Evolutionary conservation across 805 yeast genomes (phyloP), one percentile per base, ranked within the genome.

Genomic region (Ogataea minuta): DNA sequence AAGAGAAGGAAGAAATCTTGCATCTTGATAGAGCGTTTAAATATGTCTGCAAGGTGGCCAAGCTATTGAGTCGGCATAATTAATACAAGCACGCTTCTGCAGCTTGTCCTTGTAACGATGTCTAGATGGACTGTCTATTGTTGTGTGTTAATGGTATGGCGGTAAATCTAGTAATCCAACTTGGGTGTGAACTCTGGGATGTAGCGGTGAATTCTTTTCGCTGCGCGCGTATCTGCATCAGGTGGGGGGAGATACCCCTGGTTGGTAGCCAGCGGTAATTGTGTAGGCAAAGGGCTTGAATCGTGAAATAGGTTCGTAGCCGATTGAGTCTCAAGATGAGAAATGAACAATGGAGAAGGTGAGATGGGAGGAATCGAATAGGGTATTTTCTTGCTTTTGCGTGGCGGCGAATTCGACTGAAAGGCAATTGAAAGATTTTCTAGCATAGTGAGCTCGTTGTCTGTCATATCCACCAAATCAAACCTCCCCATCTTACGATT

Each of bases 221-320:
- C 28, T 9, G 31, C 23, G 4, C 34, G 39, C 9, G 31, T 24
- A 9, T 38, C 17, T 30, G 39, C 31, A 5, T 20, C 32, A 16
- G 36, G 42, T 17, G 49, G 51, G 17, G 51, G 48, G 9, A 47
- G 34, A 31, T 41, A 36, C 5, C 51, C 51, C 34, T 47, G 51
- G 8, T 31, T 41, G 9, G 36, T 41, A 16, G 51, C 48, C 35
- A 39, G 45, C 11, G 48, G 51, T 9, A 44, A 30, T 6, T 23
- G 29, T 10, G 35, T 23, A 7, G 36, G 34, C 35, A 32, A 15
- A 10, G 21, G 36, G 4, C 15, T 11, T n/a, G 28, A 20, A 21
- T 23, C 13, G 9, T 20, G 23, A 21, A 32, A 10, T n/a, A 12
- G 14, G 32, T 9, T 29, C 11, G 11, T 14, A 13, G 21, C 8